Base-by-base conservation (phyloP, 192 early-diverging fungal species). In the Coemansia sp. region DNA sequence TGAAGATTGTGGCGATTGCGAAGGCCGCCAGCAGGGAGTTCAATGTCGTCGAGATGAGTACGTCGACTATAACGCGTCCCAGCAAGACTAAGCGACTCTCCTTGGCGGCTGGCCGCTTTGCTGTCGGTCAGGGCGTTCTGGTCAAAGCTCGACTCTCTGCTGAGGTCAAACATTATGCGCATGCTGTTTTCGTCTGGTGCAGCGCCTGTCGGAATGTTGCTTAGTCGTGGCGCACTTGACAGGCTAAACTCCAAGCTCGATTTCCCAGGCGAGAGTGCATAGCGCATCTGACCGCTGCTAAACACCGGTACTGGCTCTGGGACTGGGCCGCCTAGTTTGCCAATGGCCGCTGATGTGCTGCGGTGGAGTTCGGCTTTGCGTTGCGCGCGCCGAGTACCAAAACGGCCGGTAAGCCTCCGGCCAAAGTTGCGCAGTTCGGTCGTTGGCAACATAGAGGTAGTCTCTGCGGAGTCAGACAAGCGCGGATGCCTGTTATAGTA, bases 401-500 rank as follows among this genome's bases (percentile, higher is more conserved):
- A 42, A 49, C 48, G 58, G 10, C 34, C 52, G 17, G 71, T 75
- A 18, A 75, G 52, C 6, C 39, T 60, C 23, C 71, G 56, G 19
- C 71, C 71, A 8, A 75, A 33, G 32, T 52, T 50, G 31, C 71
- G 65, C 22, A 75, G 53, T 33, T 68, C 71, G 6, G 60, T 48
- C 7, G 61, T 41, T 4, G 71, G 65, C 56, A 68, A 40, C 61
- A 75, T 68, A 15, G 39, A 38, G 3, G 45, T 40, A 26, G 23
- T 30, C 21, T 75, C 71, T 34, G 56, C 71, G 1, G 40, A 34
- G 13, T 64, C 61, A 7, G 56, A 63, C 1, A 64, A 57, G 13
- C 47, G 56, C n/a, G 71, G 65, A 38, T 68, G 71, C 23, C 37
- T 56, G 65, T 56, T 70, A 39, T 62, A 66, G 74, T 77, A 70